Conservation (phyloP, 2,329 filamentous ascomycete genomes). For the Penicillium sp. region DNA sequence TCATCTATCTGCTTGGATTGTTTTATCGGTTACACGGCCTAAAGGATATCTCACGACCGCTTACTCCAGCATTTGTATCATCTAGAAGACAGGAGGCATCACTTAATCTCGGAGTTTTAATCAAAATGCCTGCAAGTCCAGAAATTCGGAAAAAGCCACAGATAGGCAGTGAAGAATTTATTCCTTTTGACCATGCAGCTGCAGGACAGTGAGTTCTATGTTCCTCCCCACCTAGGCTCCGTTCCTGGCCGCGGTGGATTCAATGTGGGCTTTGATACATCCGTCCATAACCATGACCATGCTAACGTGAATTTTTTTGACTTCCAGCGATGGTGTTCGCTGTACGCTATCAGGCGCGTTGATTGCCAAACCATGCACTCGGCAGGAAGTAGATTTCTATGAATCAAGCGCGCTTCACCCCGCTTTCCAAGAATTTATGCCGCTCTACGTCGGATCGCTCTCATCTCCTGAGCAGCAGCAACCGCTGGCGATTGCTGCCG, state of each 20-base stretch:
- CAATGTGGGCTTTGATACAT: neutral
- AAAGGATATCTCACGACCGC: too few relatives aligned
- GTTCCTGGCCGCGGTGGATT: neutral
- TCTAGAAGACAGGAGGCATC: neutral
- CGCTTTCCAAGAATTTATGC: conserved; percentile 77
- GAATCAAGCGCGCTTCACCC: conserved; percentile 68
- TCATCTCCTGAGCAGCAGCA: conserved; percentile 58
- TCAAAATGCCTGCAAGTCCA: conserved; percentile 35
- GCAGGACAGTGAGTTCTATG: conserved; percentile 49
- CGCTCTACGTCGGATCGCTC: conserved; percentile 78
- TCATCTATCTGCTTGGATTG: neutral
- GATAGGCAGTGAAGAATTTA: conserved; percentile 41
- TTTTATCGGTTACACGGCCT: neutral
- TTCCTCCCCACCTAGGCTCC: neutral
- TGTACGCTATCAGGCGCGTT: conserved; percentile 79
- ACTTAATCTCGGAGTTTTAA: neutral
- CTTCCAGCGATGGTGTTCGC: conserved; percentile 77
- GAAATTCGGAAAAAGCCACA: conserved; percentile 35
- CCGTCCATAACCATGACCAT: neutral
- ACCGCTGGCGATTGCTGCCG: conserved; percentile 43
- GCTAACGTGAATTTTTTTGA: conserved; percentile 7
- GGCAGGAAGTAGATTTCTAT: conserved; percentile 86
- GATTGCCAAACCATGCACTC: conserved; percentile 91
- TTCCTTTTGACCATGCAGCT: conserved; percentile 48
- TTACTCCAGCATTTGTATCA: neutral